A percentile compares a stretch with the other conserved stretches of the same genome.
phyloP scores from a whole-genome alignment of 2,329 filamentous ascomycete genomes.

The Colletotrichum tamarilloi region DNA sequence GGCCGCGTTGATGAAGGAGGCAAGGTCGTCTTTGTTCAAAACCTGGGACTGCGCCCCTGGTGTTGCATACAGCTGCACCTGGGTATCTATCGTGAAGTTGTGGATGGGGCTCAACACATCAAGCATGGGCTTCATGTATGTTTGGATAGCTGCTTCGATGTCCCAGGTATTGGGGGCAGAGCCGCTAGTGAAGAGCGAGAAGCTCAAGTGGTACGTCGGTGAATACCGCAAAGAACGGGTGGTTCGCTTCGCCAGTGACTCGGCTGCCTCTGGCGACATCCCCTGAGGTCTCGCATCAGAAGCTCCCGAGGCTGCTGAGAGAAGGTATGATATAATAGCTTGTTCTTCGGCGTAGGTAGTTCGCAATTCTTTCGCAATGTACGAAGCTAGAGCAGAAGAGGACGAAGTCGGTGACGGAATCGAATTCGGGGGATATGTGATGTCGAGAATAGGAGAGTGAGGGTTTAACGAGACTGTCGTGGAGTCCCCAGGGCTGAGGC shows the following conservation, averaged over 20 bases:
- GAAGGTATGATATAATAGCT: conserved; percentile 81
- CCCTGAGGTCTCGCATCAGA: conserved; percentile 58
- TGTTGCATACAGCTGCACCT: conserved; percentile 92
- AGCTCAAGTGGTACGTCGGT: conserved; percentile 93
- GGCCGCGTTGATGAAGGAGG: conserved; percentile 95
- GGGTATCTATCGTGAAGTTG: conserved; percentile 95
- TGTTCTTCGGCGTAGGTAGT: conserved; percentile 89
- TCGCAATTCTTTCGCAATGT: conserved; percentile 82
- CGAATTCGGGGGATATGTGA: conserved; percentile 79
- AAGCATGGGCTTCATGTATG: conserved; percentile 86
- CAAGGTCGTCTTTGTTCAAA: conserved; percentile 86
- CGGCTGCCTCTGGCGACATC: conserved; percentile 62
- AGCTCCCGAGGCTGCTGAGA: conserved; percentile 69
- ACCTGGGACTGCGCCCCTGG: conserved; percentile 72
- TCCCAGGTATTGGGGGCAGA: conserved; percentile 89
- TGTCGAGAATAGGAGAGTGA: conserved; percentile 77
- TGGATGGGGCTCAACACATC: conserved; percentile 84
- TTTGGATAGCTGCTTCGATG: conserved; percentile 81
- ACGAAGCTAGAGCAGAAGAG: conserved; percentile 79
- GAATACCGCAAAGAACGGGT: conserved; percentile 91
- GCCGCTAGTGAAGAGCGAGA: conserved; percentile 90
- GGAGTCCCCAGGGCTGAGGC: conserved; percentile 72
- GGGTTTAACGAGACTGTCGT: conserved; percentile 73
- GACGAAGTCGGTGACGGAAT: conserved; percentile 75
- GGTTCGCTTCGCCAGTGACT: conserved; percentile 74